Evolutionary conservation across 352 stramenopile species (phyloP), one percentile per base, ranked within the genome.

Genomic region (Globisporangium splendens): DNA sequence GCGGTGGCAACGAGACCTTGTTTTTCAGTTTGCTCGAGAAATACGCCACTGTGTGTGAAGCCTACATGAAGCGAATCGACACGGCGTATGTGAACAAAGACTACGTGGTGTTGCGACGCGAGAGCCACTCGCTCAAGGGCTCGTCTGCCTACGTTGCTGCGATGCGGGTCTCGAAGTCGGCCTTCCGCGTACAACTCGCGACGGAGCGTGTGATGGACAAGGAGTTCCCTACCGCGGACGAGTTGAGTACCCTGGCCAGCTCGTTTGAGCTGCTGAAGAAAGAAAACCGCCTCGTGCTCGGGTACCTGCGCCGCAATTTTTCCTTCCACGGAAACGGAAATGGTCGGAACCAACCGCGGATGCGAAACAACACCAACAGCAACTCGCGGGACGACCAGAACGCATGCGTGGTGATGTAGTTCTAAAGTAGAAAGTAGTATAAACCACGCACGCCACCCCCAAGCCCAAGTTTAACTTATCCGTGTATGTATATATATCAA

Each of bases 121-220:
- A 93, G 58, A 88, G 79, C 52, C 86, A 95, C 58, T 95, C 86
- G 12, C 61, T 95, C n/a, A 95, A 95, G 61, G 85, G 86, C n/a
- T 92, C 82, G 8, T 93, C 86, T 0, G 86, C 86, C 11, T 95
- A 95, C 46, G 83, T 93, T 1, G 86, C 86, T 8, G 86, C 86
- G 0, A 77, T 91, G 73, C 79, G 86, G 24, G 80, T 95, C 24
- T 92, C 81, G 11, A 95, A 95, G 62, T 75, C 82, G 10, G 76
- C 86, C 17, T 93, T 92, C 69, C 80, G 86, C 15, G 63, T 95
- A 5, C 83, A 95, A 63, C 61, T 93, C 3, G 80, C 80, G 3
- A 89, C 77, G 8, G 83, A 90, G 50, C 77, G 86, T 17, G 65
- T 91, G n/a, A 90, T 95, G 74, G 79, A 89, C 14, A 62, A 63